Evolutionary conservation across 352 stramenopile species (phyloP), one percentile per base, ranked within the genome.

Genomic region (Pythium guiyangense): DNA sequence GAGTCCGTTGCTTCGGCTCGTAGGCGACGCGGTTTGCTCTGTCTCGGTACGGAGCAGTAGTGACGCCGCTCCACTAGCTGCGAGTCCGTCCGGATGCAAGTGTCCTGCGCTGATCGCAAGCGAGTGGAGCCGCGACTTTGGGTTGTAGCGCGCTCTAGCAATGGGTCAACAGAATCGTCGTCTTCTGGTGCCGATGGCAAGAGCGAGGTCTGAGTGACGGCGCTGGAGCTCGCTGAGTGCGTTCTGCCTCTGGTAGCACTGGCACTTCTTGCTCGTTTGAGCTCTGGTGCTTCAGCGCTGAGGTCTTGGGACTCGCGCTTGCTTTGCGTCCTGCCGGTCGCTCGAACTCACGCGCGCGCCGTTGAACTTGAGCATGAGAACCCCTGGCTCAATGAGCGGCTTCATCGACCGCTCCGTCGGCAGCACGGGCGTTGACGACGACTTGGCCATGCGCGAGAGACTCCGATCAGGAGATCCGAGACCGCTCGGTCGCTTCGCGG

Each of bases 361-460:
- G 43, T 71, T 61, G 6, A 60, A 48, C 42, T 71, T 70, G 44
- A 83, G 61, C 54, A 77, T 57, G 43, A 83, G 44, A 48, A 52
- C 58, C 0, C 73, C 70, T 54, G 66, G 57, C 51, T 77, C 63
- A 48, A 77, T 56, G 25, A 87, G 46, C 54, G 67, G 55, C 46
- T 67, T 61, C 46, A 63, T 6, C 57, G 56, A 45, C 34, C 56
- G 59, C 20, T 44, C 51, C 20, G 59, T 59, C 15, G 51, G 22
- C 10, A 80, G 42, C 10, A 66, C 42, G 3, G 79, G 76, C 6
- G 60, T 69, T 12, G 77, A 87, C 18, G 59, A 46, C 11, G 57
- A 73, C 57, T 69, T 72, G 5, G 45, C 34, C 35, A 82, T 34
- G 20, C 26, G 50, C 4, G 25, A 53, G 6, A 64, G 52, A 5